These are phyloP conservation scores for Neoboletus subvelutipes DNA, from an alignment of 768 basidiomycete genomes.

Conservation along the genomic window DNA sequence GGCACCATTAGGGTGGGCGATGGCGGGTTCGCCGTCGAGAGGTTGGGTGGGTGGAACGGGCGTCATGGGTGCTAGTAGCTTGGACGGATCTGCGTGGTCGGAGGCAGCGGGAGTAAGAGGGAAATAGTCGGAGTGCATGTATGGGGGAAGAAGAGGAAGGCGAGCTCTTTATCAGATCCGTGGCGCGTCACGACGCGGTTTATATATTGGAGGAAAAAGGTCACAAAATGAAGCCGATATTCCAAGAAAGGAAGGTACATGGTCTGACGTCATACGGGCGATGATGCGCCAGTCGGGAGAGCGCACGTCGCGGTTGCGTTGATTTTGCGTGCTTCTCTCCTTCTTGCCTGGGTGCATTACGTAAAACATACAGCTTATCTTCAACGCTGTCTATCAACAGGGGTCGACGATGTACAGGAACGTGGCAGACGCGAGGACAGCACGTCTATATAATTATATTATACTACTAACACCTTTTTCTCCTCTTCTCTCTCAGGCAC, in stretches of 20 bases:
- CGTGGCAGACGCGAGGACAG: slow-evolving; percentile 9
- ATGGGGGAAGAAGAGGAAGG: neutral
- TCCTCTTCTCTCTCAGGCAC: neutral
- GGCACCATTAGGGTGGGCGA: slow-evolving; percentile 10
- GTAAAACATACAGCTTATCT: slow-evolving; percentile 8
- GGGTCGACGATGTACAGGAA: too few relatives aligned
- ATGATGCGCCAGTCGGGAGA: neutral
- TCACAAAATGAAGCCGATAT: slow-evolving; percentile 6
- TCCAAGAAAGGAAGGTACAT: slow-evolving; percentile 30
- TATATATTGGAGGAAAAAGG: slow-evolving; percentile 26
- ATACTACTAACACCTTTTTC: too few relatives aligned
- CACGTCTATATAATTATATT: too few relatives aligned
- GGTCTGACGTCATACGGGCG: slow-evolving; percentile 27
- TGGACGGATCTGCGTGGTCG: slow-evolving; percentile 11
- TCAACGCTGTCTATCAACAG: neutral
- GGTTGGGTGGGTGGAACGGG: neutral
- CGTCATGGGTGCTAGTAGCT: slow-evolving; percentile 5
- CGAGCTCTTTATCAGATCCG: slow-evolving; percentile 10
- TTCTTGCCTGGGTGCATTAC: neutral
- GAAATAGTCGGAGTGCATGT: slow-evolving; percentile 21
- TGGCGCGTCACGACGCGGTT: neutral
- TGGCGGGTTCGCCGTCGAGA: neutral
- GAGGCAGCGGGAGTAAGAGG: slow-evolving; percentile 32
- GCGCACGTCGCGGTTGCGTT: neutral
- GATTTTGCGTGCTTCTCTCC: neutral